A percentile compares a stretch with the other conserved stretches of the same genome.
Conservation (phyloP, 176 grass and related monocot genomes). For the Panicum miliaceum region DNA sequence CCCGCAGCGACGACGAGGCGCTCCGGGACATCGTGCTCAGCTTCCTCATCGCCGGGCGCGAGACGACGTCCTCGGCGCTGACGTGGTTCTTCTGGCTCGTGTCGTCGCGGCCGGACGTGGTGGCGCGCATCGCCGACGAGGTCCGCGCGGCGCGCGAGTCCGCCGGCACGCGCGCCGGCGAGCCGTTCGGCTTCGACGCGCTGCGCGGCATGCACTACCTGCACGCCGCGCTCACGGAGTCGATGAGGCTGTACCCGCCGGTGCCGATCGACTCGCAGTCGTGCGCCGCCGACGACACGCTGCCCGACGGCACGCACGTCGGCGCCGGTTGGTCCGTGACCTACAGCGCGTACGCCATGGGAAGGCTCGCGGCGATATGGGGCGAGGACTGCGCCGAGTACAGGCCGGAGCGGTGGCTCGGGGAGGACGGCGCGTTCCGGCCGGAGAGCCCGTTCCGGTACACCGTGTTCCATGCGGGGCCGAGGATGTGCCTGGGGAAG, state of each 20-base stretch:
- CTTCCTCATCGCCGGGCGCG: no score
- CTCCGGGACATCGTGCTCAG: no score
- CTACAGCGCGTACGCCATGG: constrained; percentile 54
- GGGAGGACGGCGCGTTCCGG: constrained; percentile 21
- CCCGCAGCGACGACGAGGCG: no score
- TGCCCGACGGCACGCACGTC: constrained; percentile 62
- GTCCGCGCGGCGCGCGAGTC: constrained; percentile 21
- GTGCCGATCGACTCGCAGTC: constrained; percentile 52
- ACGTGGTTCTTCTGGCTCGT: no score
- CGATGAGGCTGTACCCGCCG: constrained; percentile 64
- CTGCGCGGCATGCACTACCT: constrained; percentile 62
- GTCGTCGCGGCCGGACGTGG: not conserved
- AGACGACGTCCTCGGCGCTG: no score
- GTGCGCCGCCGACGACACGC: constrained; percentile 52
- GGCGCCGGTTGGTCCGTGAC: constrained; percentile 23
- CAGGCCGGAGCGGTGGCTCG: constrained; percentile 56
- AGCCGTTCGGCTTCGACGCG: constrained; percentile 47
- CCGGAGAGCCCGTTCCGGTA: constrained; percentile 44
- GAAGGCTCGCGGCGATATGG: constrained; percentile 37
- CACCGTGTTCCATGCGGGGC: constrained; percentile 53
- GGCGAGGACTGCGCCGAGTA: constrained; percentile 45
- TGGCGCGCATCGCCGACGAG: constrained; percentile 33
- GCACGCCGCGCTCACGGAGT: constrained; percentile 57
- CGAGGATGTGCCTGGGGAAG: constrained; percentile 49
- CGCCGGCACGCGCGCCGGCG: not conserved